Evolutionary conservation across 148 eudicot genomes (phyloP), one percentile per base, ranked within the genome.

Genomic region (Dysphania ambrosioides): DNA sequence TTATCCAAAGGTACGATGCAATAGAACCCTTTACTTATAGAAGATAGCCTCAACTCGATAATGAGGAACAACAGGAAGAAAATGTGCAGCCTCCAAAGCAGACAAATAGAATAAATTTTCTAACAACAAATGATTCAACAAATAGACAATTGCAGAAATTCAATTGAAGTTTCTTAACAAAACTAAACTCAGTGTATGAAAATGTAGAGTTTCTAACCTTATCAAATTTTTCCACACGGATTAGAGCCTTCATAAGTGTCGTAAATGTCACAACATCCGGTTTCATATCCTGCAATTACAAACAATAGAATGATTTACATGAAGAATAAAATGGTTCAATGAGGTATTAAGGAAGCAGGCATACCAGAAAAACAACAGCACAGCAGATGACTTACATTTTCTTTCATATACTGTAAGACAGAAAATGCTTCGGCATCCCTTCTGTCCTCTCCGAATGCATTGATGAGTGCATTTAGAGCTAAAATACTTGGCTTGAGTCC

Each of bases 181-280:
- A 51, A 27, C 29, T 34, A 26, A 3, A 69, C 6, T 27, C 26
- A 26, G 12, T 4, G 36, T 34, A 61, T 19, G 3, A 55, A 4
- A 12, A 71, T 35, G 62, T 19, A 35, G 18, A 57, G 31, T 38
- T 68, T 13, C 73, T 44, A 81, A 94, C 98, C 98, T 86, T 74
- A 41, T 90, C 87, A 78, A 74, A 94, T 76, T 94, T 94, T 75
- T 92, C 96, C 74, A 85, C 96, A 32, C 93, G 95, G 53, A 94
- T 87, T 73, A 94, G 77, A 32, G 88, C 86, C 84, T 94, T 94
- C 98, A 94, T 94, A 59, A 94, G 91, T 36, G 98, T 94, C 49
- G 98, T 94, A 81, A 86, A 94, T 41, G 97, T 91, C 62, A 94
- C 90, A 57, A 92, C 96, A 85, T 94, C 98, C 32, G 98, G 97